A percentile compares a stretch with the other conserved stretches of the same genome.
These are phyloP conservation scores for Knoxia roxburghii DNA, from an alignment of 257 asterid genomes.

Conservation along the genomic window DNA sequence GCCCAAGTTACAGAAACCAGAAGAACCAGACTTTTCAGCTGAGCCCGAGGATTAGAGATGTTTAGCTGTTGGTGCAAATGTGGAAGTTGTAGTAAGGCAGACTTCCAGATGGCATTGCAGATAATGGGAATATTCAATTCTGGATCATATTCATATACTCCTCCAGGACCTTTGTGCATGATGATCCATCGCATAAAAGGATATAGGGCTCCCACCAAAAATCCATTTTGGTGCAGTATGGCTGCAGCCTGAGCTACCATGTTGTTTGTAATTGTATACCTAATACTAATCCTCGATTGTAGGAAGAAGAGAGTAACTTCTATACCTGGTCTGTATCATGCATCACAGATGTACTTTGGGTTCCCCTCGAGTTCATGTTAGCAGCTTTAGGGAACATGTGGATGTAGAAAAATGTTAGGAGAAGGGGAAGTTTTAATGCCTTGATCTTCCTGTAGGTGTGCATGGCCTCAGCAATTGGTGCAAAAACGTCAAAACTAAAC, in stretches of 20 bases:
- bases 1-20: conserved; percentile 75
- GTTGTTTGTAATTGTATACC: neutral
- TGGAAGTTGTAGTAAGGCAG: conserved; percentile 1
- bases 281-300: neutral
- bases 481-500: neutral
- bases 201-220: neutral
- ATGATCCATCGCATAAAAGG: neutral
- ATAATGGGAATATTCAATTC: neutral
- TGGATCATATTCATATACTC: neutral
- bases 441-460: neutral
- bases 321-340: conserved; percentile 3
- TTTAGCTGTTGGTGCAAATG: neutral
- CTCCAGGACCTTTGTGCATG: neutral
- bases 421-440: neutral
- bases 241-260: neutral
- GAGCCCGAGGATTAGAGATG: conserved; percentile 59
- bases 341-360: neutral
- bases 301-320: conserved; percentile 4
- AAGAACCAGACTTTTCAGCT: conserved; percentile 78
- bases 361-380: neutral
- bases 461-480: neutral
- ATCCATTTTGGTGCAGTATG: neutral
- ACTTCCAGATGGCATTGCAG: neutral
- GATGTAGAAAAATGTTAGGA: neutral
- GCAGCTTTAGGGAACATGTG: neutral